Conservation (phyloP, 768 basidiomycete genomes). For the Clavulina sp. region DNA sequence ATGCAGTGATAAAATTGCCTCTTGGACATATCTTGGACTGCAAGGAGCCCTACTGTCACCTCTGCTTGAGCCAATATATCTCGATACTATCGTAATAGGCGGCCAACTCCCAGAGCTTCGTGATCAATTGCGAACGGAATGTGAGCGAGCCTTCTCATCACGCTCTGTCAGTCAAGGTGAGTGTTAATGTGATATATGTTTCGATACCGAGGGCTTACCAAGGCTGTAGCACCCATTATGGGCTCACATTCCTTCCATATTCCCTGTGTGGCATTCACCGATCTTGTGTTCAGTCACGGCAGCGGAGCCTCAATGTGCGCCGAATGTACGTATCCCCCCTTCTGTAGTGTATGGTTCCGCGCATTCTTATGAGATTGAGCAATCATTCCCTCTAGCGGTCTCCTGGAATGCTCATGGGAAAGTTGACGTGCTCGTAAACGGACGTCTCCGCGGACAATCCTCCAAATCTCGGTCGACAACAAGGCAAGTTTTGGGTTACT, state of each 20-base stretch:
- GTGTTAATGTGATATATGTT: not conserved
- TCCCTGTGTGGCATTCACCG: slow-evolving; percentile 30
- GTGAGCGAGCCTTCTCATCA: slow-evolving; percentile 38
- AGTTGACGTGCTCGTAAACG: not conserved
- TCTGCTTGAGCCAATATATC: slow-evolving; percentile 42
- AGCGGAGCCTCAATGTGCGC: slow-evolving; percentile 23
- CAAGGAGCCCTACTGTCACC: slow-evolving; percentile 57
- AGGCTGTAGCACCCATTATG: slow-evolving; percentile 25
- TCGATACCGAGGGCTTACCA: slow-evolving; percentile 6
- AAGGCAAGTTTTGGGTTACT: no score
- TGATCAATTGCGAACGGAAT: slow-evolving; percentile 35
- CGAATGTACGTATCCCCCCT: slow-evolving; percentile 2
- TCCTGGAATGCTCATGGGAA: not conserved
- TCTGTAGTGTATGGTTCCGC: not conserved
- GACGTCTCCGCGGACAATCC: not conserved
- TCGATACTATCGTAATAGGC: slow-evolving; percentile 50
- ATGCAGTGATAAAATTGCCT: slow-evolving; percentile 87
- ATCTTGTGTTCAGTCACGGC: slow-evolving; percentile 28
- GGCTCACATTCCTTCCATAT: slow-evolving; percentile 33
- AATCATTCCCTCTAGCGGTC: not conserved
- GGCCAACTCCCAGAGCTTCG: slow-evolving; percentile 33
- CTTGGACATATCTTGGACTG: slow-evolving; percentile 69
- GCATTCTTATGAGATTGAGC: not conserved
- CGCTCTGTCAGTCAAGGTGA: not conserved
- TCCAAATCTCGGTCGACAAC: not conserved